Base-by-base conservation (phyloP, 768 basidiomycete species). In the Xanthoconium purpureum region DNA sequence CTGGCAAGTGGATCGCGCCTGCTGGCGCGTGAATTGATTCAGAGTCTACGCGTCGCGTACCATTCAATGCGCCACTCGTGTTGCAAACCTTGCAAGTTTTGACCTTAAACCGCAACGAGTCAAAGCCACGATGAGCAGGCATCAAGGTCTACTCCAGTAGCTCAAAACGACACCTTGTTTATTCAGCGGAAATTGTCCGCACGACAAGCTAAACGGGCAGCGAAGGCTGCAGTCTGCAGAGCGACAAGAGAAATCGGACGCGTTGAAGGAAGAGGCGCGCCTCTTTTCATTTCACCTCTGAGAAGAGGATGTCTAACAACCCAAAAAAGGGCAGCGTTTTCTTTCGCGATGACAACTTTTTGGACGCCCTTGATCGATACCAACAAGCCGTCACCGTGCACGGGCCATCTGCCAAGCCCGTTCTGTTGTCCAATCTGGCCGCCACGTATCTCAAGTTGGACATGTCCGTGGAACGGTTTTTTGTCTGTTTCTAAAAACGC, bases 401-500 rank as follows among this genome's bases (percentile, higher is more conserved):
- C 42, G 74, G 78, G 1, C 63, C 68, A 0, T 54, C 57, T 12
- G 18, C 43, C 8, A 71, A 75, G 28, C 69, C 76, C 0, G 56
- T 74, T 5, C 74, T 76, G 52, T 66, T 80, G 45, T 50, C 72
- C 11, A 82, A 82, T 56, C 62, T 81, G 28, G 73, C 78, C 0
- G 71, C 72, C 18, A 70, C 76, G 1, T 76, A 75, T 59, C 65
- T 82, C 13, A 77, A 79, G 57, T 64, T 80, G 5, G 67, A 72
- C 44, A 73, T 73, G 76, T 73, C 11, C 37, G 69, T 59, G 11
- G 0, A 33, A 14, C 4, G 24, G 24, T 24, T 24, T 24, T 24
- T 24, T 24, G 24, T 24, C 24, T 24, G 24, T 24, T 24, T 24
- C 24, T 24, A 24, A 24, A 24, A 24, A 24, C 24, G 24, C n/a